These are phyloP conservation scores for Lobosporangium transversale DNA, from an alignment of 192 early-diverging fungal species.

Conservation along the genomic window DNA sequence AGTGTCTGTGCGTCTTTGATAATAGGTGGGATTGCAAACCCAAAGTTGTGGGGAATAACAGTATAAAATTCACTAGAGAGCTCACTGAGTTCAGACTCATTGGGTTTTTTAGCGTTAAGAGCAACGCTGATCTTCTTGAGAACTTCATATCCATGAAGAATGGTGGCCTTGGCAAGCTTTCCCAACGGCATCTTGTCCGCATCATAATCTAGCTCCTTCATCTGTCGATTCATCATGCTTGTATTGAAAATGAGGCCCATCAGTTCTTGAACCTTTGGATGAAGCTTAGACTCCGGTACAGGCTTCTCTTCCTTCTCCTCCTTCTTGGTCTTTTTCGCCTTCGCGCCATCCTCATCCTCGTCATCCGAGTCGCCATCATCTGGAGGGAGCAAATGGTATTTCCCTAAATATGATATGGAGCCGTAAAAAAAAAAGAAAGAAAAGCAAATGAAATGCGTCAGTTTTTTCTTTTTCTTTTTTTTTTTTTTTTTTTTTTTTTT, in stretches of 20 bases:
- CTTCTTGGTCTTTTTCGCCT: conserved; percentile 17
- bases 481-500: neutral
- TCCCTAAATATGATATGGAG: conserved; percentile 11
- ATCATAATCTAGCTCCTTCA: conserved; percentile 77
- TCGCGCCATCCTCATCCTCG: conserved; percentile 1
- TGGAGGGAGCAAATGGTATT: conserved; percentile 74
- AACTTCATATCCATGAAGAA: conserved; percentile 67
- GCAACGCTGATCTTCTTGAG: conserved; percentile 66
- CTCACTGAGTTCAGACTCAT: conserved; percentile 18
- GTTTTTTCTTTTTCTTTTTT: neutral
- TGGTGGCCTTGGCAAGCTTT: conserved; percentile 71
- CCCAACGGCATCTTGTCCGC: conserved; percentile 82
- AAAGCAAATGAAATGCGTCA: conserved; percentile 6
- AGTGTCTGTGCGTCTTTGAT: conserved; percentile 59
- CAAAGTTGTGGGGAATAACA: conserved; percentile 77
- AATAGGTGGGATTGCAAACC: conserved; percentile 55
- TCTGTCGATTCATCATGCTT: conserved; percentile 62
- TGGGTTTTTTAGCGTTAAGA: conserved; percentile 13
- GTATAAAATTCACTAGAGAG: conserved; percentile 72
- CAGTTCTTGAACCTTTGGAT: conserved; percentile 63
- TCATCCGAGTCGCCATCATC: conserved; percentile 69
- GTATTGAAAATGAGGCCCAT: conserved; percentile 78
- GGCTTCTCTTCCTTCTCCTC: conserved; percentile 33
- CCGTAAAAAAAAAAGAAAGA: too few species aligned
- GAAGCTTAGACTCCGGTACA: conserved; percentile 56